Evolutionary conservation across 495 filamentous ascomycete genomes (phyloP).

Genomic region (Tuber brumale): DNA sequence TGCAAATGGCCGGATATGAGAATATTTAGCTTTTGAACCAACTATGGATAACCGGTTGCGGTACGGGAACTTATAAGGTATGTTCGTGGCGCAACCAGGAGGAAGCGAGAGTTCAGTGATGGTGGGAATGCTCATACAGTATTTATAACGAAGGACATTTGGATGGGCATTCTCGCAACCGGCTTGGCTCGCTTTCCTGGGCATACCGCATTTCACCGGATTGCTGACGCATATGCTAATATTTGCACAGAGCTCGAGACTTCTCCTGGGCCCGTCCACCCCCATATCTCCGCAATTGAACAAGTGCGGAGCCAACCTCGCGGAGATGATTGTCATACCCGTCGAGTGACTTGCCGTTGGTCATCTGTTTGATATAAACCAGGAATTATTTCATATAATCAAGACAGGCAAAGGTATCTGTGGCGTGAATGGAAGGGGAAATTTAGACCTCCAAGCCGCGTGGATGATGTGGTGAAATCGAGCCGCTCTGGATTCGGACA

Average conservation of each 20-base stretch:
- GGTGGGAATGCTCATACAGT: no score
- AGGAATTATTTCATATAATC: no score
- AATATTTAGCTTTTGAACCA: no score
- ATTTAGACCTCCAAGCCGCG: constrained; percentile 12
- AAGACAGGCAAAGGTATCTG: constrained; percentile 5
- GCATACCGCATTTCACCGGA: no score
- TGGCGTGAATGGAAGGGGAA: constrained; percentile 27
- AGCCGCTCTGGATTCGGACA: constrained; percentile 16
- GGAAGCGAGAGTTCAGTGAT: no score
- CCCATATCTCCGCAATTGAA: background rate
- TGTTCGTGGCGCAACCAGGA: no score
- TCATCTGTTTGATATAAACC: background rate
- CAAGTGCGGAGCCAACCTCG: background rate
- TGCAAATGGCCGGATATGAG: no score
- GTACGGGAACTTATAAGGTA: no score
- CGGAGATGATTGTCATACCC: constrained; percentile 21
- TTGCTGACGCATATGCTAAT: background rate
- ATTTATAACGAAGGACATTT: no score
- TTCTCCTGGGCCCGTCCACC: background rate
- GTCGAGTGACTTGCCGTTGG: constrained; percentile 13
- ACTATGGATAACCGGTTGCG: no score
- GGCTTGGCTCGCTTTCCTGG: no score
- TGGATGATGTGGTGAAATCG: constrained; percentile 4
- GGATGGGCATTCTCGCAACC: no score
- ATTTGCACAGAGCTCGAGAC: background rate